These are phyloP conservation scores for Botrytis fabae DNA, from an alignment of 2,329 filamentous ascomycete species.

Conservation along the genomic window DNA sequence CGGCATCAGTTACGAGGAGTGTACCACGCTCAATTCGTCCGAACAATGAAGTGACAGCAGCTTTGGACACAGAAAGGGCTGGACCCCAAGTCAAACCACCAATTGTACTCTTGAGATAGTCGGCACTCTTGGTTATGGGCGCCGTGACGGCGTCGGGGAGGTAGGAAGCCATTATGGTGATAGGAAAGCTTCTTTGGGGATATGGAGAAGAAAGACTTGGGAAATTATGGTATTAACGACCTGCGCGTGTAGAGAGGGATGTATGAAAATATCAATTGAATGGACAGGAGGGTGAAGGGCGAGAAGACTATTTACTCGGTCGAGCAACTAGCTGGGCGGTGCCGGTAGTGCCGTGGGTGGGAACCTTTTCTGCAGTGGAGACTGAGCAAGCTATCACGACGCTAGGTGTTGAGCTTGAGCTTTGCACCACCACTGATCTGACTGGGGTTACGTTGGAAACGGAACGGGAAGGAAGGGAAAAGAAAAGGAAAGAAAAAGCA, in stretches of 20 bases:
- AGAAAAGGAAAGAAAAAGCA: too few relatives aligned
- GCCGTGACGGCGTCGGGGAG: conserved; percentile 44
- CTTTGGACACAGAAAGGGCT: conserved; percentile 45
- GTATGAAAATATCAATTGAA: neutral
- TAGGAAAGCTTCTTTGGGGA: neutral
- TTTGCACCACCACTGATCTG: neutral
- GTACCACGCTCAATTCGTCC: conserved; percentile 51
- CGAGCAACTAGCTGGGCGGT: neutral
- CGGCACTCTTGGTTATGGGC: conserved; percentile 44
- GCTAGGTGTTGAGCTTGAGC: neutral
- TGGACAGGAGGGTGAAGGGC: neutral
- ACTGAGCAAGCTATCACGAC: neutral
- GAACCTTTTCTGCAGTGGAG: neutral
- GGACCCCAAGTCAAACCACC: conserved; percentile 47
- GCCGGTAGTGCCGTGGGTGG: neutral
- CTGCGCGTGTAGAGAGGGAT: neutral
- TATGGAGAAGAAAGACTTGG: neutral
- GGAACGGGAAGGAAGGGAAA: neutral
- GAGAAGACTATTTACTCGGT: neutral
- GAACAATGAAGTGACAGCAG: conserved; percentile 49
- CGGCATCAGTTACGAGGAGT: conserved; percentile 50
- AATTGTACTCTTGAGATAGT: conserved; percentile 45
- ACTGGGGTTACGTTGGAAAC: neutral
- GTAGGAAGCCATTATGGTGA: conserved; percentile 37
- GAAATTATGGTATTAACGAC: neutral